These are phyloP conservation scores for Choiromyces venosus DNA, from an alignment of 495 filamentous ascomycete genomes.

Conservation along the genomic window DNA sequence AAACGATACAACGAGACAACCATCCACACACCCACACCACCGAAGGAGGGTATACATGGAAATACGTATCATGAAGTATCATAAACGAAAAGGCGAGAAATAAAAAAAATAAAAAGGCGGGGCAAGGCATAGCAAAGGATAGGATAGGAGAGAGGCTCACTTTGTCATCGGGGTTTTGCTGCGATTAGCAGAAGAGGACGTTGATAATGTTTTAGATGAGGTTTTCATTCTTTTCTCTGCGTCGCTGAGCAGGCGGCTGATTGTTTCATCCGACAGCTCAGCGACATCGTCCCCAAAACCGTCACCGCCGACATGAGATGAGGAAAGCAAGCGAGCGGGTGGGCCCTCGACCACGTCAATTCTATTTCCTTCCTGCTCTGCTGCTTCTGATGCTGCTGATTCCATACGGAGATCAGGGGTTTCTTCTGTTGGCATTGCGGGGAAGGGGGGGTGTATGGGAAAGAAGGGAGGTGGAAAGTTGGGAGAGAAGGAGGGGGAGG, in stretches of 20 bases:
- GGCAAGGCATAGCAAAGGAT: slow-evolving; percentile 9
- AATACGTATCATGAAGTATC: neutral
- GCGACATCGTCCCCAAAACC: slow-evolving; percentile 46
- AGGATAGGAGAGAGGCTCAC: slow-evolving; percentile 17
- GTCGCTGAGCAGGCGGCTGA: slow-evolving; percentile 58
- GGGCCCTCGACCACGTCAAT: slow-evolving; percentile 36
- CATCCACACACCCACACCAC: slow-evolving; percentile 28
- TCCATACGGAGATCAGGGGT: slow-evolving; percentile 33
- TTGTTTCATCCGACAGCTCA: slow-evolving; percentile 55
- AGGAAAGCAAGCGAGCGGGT: slow-evolving; percentile 24
- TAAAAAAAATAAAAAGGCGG: slow-evolving; percentile 21
- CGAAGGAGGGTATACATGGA: neutral
- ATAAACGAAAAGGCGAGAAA: slow-evolving; percentile 8
- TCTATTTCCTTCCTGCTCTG: slow-evolving; percentile 27
- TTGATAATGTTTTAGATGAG: slow-evolving; percentile 31
- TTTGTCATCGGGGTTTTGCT: slow-evolving; percentile 36
- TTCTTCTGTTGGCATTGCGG: slow-evolving; percentile 38
- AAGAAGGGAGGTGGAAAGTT: neutral
- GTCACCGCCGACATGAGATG: slow-evolving; percentile 21
- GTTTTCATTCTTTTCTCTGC: slow-evolving; percentile 56
- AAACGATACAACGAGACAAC: slow-evolving; percentile 27
- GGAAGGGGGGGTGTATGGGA: slow-evolving; percentile 23
- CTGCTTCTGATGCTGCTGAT: slow-evolving; percentile 30
- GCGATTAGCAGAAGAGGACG: slow-evolving; percentile 17
- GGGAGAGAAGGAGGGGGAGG: neutral